phyloP scores from a whole-genome alignment of 2,329 filamentous ascomycete genomes.

The Pseudogymnoascus sp. region DNA sequence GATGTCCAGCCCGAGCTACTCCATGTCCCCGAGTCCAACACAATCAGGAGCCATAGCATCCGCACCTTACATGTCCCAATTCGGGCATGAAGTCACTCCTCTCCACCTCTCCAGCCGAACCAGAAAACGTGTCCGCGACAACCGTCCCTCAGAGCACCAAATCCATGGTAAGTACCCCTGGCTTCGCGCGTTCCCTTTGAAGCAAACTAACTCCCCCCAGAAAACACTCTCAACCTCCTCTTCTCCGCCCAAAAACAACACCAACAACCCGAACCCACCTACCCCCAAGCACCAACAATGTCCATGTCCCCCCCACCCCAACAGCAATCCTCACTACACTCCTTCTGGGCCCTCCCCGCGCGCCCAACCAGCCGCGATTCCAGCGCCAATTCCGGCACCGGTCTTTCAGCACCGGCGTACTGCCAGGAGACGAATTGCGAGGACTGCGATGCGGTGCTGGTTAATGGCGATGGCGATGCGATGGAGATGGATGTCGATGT shows the following conservation, averaged over 20 bases:
- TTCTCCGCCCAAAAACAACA: slow-evolving; percentile 45
- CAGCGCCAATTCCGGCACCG: slow-evolving; percentile 18
- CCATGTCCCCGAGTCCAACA: slow-evolving; percentile 32
- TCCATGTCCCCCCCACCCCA: slow-evolving; percentile 17
- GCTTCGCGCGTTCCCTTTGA: background rate
- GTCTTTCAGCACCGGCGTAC: slow-evolving; percentile 14
- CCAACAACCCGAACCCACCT: slow-evolving; percentile 17
- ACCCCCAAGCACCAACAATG: slow-evolving; percentile 14
- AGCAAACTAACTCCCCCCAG: slow-evolving; percentile 17
- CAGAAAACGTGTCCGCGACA: slow-evolving; percentile 53
- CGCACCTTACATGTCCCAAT: slow-evolving; percentile 19
- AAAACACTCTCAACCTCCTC: slow-evolving; percentile 52
- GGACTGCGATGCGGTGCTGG: slow-evolving; percentile 41
- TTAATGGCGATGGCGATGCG: slow-evolving; percentile 20
- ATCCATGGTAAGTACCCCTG: slow-evolving; percentile 44
- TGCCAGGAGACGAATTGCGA: slow-evolving; percentile 40
- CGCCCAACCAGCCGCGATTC: slow-evolving; percentile 21
- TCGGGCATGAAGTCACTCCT: slow-evolving; percentile 26
- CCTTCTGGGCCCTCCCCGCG: slow-evolving; percentile 50
- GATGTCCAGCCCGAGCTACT: slow-evolving; percentile 39
- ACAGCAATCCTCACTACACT: slow-evolving; percentile 48
- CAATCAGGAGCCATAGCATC: background rate
- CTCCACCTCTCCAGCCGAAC: slow-evolving; percentile 50
- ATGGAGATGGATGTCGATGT: slow-evolving; percentile 37
- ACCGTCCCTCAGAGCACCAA: slow-evolving; percentile 47